Base-by-base conservation (phyloP, 768 basidiomycete species). In the Porpolomopsis calyptriformis region DNA sequence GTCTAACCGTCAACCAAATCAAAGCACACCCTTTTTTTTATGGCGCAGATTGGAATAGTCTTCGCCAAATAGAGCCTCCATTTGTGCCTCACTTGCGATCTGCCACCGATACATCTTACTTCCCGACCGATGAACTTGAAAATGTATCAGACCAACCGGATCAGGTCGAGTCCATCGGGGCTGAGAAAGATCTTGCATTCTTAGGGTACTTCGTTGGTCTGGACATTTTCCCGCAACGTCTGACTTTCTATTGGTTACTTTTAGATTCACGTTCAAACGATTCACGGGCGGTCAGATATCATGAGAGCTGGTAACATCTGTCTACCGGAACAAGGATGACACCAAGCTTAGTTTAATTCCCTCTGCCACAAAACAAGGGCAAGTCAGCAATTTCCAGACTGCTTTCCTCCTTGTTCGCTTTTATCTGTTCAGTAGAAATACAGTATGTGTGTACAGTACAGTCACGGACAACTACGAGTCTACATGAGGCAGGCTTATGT, bases 71-170 rank as follows among this genome's bases (percentile, higher is more conserved):
- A 48, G 91, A 94, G 56, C 79, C 92, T 2, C 96, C 94, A 3
- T 98, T 97, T 63, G 82, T 99, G 14, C 94, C 96, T 19, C 87
- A 90, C 47, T 71, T 98, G 27, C 78, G 84, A 34, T 92, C 87
- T 5, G 86, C 92, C 57, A 93, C 91, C 25, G 93, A 97, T 54
- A 96, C 93, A 1, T 92, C 90, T 14, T 96, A 96, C 68, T 96
- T 96, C 76, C 93, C 93, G 1, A 92, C 86, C 2, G 91, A 96
- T 49, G 90, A 94, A 54, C 73, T 93, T 45, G 88, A 92, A 46
- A 85, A 91, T 63, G 81, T 55, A 1, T 67, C 77, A 4, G 73
- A 75, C 40, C 73, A 76, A 49, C 54, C 60, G 6, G 55, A 69
- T 18, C 50, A 61, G 22, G 38, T 39, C 16, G 67, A 74, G 31